Conservation (phyloP, 768 basidiomycete species). For the Tephrocybe sp. region DNA sequence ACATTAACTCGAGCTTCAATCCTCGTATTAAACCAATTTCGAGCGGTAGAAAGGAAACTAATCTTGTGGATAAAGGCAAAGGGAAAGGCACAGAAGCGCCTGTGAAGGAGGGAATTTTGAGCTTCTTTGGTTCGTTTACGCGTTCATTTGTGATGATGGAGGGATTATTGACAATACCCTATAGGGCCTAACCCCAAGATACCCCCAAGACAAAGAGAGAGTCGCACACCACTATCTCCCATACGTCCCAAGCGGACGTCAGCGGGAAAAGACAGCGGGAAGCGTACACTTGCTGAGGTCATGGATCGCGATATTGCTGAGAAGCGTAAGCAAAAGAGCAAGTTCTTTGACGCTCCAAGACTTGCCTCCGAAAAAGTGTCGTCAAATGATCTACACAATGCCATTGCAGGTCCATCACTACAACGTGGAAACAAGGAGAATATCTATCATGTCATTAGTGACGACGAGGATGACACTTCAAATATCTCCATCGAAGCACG, state of each 20-base stretch:
- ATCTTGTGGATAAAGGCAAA: conserved; percentile 40
- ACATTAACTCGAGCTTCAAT: conserved; percentile 70
- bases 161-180: not conserved
- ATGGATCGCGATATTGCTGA: conserved; percentile 64
- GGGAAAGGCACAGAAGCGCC: conserved; percentile 43
- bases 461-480: conserved; percentile 29
- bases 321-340: conserved; percentile 43
- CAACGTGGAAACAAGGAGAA: conserved; percentile 45
- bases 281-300: conserved; percentile 69
- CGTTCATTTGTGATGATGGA: not conserved
- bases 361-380: not conserved
- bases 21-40: conserved; percentile 50
- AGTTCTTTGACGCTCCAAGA: conserved; percentile 32
- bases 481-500: conserved; percentile 37
- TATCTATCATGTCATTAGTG: conserved; percentile 26
- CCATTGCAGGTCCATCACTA: conserved; percentile 35
- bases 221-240: conserved; percentile 15
- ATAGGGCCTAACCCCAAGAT: conserved; percentile 45
- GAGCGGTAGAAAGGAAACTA: conserved; percentile 20
- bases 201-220: conserved; percentile 23
- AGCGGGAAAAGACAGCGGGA: conserved; percentile 68
- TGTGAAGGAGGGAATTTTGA: conserved; percentile 44
- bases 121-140: conserved; percentile 60
- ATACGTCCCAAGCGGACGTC: conserved; percentile 21
- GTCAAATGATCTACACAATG: conserved; percentile 15